These are phyloP conservation scores for Plasmodium billcollinsi DNA, from an alignment of 169 alveolate species.

Conservation along the genomic window DNA sequence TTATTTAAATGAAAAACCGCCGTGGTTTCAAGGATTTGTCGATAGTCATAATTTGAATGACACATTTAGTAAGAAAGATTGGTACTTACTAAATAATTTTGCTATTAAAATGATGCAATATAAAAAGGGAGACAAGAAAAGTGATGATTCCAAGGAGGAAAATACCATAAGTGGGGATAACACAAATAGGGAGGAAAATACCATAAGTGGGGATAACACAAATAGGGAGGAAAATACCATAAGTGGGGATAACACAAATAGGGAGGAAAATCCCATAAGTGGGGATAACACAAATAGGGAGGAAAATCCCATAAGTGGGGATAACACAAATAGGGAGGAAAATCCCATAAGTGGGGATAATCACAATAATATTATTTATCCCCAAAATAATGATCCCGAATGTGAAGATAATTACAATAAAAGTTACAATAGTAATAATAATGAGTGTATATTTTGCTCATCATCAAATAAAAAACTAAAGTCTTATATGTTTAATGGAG, in stretches of 20 bases:
- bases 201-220: no score
- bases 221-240: no score
- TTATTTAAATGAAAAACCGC: slow-evolving; percentile 80
- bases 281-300: no score
- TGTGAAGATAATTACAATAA: background rate
- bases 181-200: background rate
- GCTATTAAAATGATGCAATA: slow-evolving; percentile 83
- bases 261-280: no score
- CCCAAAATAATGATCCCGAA: background rate
- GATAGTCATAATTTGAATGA: slow-evolving; percentile 84
- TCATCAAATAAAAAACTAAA: slow-evolving; percentile 41
- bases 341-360: no score
- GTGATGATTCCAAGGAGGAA: background rate
- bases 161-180: background rate
- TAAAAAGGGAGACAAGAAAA: background rate
- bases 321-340: no score
- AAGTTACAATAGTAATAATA: background rate
- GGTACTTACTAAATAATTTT: slow-evolving; percentile 82
- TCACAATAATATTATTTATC: background rate
- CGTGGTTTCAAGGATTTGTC: slow-evolving; percentile 80
- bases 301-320: no score
- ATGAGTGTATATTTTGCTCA: slow-evolving; percentile 55
- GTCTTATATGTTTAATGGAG: slow-evolving; percentile 82
- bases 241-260: no score
- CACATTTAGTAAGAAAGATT: slow-evolving; percentile 79